Evolutionary conservation across 495 filamentous ascomycete species (phyloP).

Genomic region (Physcia stellaris): DNA sequence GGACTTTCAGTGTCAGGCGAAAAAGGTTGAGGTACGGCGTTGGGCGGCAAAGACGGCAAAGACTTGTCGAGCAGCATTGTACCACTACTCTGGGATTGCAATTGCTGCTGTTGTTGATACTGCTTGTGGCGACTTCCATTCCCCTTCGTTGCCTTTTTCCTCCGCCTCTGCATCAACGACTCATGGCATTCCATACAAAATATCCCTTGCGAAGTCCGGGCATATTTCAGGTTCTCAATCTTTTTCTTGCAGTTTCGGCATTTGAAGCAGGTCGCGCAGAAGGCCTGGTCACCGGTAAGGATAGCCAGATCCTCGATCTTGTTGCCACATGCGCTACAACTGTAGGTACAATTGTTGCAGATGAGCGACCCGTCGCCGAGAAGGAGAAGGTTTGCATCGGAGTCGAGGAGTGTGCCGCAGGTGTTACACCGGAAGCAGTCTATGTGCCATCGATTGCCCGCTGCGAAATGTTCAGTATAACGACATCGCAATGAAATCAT

Average conservation of each 20-base stretch:
- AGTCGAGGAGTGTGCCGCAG: conserved; percentile 89
- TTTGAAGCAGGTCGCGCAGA: conserved; percentile 91
- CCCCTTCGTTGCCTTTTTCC: conserved; percentile 63
- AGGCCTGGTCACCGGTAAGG: conserved; percentile 96
- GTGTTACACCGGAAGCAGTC: conserved; percentile 98
- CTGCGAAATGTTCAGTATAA: conserved; percentile 30
- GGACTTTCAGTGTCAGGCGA: conserved; percentile 51
- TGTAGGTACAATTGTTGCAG: conserved; percentile 99
- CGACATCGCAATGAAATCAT: conserved; percentile 9
- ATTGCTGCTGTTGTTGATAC: conserved; percentile 32
- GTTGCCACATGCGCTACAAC: conserved; percentile 89
- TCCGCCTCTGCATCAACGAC: conserved; percentile 87
- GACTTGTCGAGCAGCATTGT: conserved; percentile 80
- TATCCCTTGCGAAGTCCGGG: conserved; percentile 92
- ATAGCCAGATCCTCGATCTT: conserved; percentile 99
- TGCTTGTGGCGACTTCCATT: conserved; percentile 37
- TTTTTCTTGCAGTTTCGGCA: conserved; percentile 97
- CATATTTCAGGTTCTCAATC: conserved; percentile 97
- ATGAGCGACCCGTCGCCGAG: conserved; percentile 96
- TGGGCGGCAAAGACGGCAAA: conserved; percentile 78
- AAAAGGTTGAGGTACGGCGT: conserved; percentile 46
- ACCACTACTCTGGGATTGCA: conserved; percentile 25
- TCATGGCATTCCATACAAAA: conserved; percentile 99
- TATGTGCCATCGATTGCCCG: conserved; percentile 98
- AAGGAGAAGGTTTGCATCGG: conserved; percentile 92